These are phyloP conservation scores for Candolleomyces aberdarensis DNA, from an alignment of 768 basidiomycete genomes.

Conservation along the genomic window DNA sequence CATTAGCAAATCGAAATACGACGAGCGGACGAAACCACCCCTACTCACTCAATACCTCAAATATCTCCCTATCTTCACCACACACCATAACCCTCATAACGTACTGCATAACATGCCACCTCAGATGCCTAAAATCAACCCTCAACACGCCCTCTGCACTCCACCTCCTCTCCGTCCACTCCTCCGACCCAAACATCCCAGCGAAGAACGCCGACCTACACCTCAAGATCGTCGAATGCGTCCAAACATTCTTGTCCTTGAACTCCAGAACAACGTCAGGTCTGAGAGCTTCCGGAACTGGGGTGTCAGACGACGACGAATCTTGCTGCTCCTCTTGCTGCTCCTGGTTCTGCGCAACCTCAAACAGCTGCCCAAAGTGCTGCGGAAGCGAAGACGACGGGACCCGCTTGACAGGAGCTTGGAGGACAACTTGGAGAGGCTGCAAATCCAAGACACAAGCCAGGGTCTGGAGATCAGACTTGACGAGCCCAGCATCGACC, in stretches of 20 bases:
- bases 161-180: conserved; percentile 74
- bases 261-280: conserved; percentile 75
- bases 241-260: conserved; percentile 59
- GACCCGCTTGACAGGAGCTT: conserved; percentile 55
- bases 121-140: conserved; percentile 71
- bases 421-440: conserved; percentile 50
- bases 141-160: conserved; percentile 46
- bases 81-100: conserved; percentile 78
- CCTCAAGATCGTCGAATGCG: conserved; percentile 76
- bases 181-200: conserved; percentile 76
- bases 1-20: not conserved
- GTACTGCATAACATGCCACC: conserved; percentile 70
- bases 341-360: conserved; percentile 20
- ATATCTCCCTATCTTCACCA: conserved; percentile 64
- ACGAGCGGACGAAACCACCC: conserved; percentile 17
- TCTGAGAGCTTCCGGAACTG: conserved; percentile 26
- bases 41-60: conserved; percentile 58
- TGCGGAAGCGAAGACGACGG: conserved; percentile 44
- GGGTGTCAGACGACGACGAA: too few relatives aligned
- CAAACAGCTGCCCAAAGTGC: conserved; percentile 53
- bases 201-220: conserved; percentile 83
- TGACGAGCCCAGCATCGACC: conserved; percentile 46
- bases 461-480: conserved; percentile 58
- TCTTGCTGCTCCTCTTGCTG: not conserved
- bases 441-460: conserved; percentile 59